Conservation (phyloP, 208 protist species). For the Leishmania major region DNA sequence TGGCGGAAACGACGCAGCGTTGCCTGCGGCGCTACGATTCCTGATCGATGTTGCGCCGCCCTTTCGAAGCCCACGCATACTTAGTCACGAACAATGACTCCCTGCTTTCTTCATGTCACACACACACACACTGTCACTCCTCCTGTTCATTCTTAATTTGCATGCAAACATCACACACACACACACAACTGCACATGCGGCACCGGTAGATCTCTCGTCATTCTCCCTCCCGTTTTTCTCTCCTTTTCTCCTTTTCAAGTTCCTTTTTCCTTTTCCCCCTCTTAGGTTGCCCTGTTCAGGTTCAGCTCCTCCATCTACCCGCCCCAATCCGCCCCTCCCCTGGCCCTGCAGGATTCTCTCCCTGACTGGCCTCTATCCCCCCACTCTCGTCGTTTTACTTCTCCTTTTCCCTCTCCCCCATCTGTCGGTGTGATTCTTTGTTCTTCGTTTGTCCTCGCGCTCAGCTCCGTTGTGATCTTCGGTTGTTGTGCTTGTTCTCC, state of each 20-base stretch:
- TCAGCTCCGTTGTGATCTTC: not conserved
- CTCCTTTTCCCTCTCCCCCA: not conserved
- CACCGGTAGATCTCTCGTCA: not conserved
- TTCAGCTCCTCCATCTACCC: not conserved
- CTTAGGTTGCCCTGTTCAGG: not conserved
- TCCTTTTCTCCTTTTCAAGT: not conserved
- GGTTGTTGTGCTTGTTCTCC: not conserved
- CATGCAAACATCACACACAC: not conserved
- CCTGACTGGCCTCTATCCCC: not conserved
- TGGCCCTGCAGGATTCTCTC: not conserved
- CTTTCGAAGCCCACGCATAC: conserved; percentile 4
- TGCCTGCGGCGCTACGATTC: not conserved
- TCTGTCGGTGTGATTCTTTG: too few relatives aligned
- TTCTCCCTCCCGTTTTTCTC: not conserved
- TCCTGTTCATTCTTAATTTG: not conserved
- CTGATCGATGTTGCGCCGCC: not conserved
- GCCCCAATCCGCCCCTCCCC: not conserved
- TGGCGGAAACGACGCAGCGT: not conserved
- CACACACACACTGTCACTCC: not conserved
- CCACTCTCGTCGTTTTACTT: not conserved
- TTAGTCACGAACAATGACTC: not conserved
- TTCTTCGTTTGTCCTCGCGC: not conserved
- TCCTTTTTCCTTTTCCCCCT: not conserved
- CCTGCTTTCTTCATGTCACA: not conserved
- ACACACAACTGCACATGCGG: not conserved